phyloP scores from a whole-genome alignment of 1,139 yeast genomes.

The Scheffersomyces illinoinensis region DNA sequence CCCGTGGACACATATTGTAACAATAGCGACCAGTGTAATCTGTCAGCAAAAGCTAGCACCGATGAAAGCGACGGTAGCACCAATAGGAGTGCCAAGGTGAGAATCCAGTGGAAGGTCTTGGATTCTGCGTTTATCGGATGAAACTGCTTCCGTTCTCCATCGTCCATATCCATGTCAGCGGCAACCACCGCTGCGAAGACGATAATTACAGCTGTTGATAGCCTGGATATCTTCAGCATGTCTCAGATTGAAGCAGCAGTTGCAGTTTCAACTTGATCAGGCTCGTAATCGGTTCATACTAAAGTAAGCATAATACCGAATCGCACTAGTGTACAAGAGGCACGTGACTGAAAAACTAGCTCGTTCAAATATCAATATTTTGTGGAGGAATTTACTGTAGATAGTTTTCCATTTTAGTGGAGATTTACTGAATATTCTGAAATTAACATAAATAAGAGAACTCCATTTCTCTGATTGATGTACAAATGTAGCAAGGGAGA shows the following conservation, averaged over 20 bases:
- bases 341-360: no score
- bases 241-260: neutral
- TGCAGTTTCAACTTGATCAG: neutral
- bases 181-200: slow-evolving; percentile 1
- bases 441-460: no score
- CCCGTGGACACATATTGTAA: slow-evolving; percentile 49
- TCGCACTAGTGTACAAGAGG: no score
- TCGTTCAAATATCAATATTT: no score
- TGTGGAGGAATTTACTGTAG: no score
- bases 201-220: neutral
- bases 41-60: slow-evolving; percentile 55
- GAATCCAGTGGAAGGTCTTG: slow-evolving; percentile 65
- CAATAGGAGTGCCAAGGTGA: slow-evolving; percentile 46
- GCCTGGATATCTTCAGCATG: neutral
- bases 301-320: neutral
- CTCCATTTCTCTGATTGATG: no score
- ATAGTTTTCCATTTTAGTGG: no score
- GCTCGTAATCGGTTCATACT: neutral
- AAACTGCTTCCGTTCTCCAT: slow-evolving; percentile 29
- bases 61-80: slow-evolving; percentile 58
- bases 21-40: slow-evolving; percentile 43
- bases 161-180: slow-evolving; percentile 38
- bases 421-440: no score
- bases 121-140: slow-evolving; percentile 51
- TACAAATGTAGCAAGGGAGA: no score